Base-by-base conservation (phyloP, 495 filamentous ascomycete species). In the Aspergillus campestris region DNA sequence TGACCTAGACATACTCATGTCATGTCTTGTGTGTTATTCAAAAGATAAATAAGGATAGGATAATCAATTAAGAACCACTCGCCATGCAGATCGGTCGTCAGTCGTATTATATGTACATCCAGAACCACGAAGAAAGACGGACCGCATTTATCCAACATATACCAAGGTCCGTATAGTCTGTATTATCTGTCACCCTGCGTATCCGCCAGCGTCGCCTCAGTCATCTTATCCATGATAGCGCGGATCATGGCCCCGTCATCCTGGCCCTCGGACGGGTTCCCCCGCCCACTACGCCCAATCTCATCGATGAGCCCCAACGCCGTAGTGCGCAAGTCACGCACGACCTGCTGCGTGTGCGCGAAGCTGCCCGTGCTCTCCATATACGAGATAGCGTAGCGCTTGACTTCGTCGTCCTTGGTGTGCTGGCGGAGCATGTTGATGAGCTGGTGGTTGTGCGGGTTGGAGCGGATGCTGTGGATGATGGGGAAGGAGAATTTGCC, bases 401-500 rank as follows among this genome's bases (percentile, higher is more conserved):
- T 98, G 47, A 98, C 84, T 58, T 90, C 85, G 14, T 86, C 82
- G 53, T 94, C 84, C 27, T 69, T 77, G 0, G 91, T 88, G 63
- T 85, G 87, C 62, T 97, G 92, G 65, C 86, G 85, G 14, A 98
- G 69, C 37, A 97, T 97, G 54, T 92, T 95, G 49, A 95, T 70
- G 37, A 98, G 74, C 59, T 91, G 85, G 28, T 83, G 76, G 58
- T 95, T 90, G 7, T 65, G 66, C 4, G 87, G 86, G 60, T 90
- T 78, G 30, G 82, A 70, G 51, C 90, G 86, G 51, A 98, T 94
- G 60, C 84, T 84, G 65, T 98, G 91, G 48, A 98, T 96, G 54
- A 98, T 86, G 6, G 91, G 91, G 59, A 94, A 97, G 24, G 84
- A 90, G 71, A 97, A 98, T 75, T 98, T 98, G 34, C 92, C 92